phyloP scores from a whole-genome alignment of 768 basidiomycete genomes.

The Dentipellis fragilis region DNA sequence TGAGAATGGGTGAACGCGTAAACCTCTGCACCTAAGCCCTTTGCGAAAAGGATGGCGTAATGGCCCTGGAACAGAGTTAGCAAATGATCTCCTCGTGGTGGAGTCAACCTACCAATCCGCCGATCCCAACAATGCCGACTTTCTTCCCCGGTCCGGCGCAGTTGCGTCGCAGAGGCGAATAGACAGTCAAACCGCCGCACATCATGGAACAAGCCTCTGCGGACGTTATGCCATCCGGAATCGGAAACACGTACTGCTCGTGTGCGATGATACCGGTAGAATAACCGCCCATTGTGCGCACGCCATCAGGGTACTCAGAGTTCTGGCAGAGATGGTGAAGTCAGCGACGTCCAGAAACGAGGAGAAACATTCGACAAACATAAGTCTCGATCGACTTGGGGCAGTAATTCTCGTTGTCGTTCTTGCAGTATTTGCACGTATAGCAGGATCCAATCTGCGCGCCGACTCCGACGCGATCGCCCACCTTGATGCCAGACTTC shows the following conservation, averaged over 20 bases:
- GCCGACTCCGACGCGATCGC: conserved; percentile 45
- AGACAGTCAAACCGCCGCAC: conserved; percentile 57
- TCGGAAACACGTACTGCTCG: conserved; percentile 47
- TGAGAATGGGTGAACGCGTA: conserved; percentile 47
- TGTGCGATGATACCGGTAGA: conserved; percentile 33
- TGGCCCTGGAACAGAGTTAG: conserved; percentile 17
- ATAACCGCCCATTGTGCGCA: conserved; percentile 22
- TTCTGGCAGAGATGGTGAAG: neutral
- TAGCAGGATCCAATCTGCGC: conserved; percentile 45
- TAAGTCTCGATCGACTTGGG: conserved; percentile 31
- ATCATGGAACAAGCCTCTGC: conserved; percentile 53
- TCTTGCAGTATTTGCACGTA: conserved; percentile 36
- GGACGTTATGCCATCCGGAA: conserved; percentile 43
- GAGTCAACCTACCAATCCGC: conserved; percentile 31
- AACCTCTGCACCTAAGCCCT: conserved; percentile 48
- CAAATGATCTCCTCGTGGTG: neutral
- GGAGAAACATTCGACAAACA: conserved; percentile 27
- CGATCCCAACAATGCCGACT: conserved; percentile 59
- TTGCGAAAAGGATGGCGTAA: conserved; percentile 32
- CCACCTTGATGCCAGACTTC: conserved; percentile 37
- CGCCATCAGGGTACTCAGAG: neutral
- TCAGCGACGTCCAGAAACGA: too few species aligned
- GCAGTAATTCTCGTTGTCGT: conserved; percentile 50
- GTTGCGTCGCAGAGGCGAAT: conserved; percentile 46
- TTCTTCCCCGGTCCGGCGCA: conserved; percentile 49